These are phyloP conservation scores for Apiospora koreana DNA, from an alignment of 2,329 filamentous ascomycete genomes.

Conservation along the genomic window DNA sequence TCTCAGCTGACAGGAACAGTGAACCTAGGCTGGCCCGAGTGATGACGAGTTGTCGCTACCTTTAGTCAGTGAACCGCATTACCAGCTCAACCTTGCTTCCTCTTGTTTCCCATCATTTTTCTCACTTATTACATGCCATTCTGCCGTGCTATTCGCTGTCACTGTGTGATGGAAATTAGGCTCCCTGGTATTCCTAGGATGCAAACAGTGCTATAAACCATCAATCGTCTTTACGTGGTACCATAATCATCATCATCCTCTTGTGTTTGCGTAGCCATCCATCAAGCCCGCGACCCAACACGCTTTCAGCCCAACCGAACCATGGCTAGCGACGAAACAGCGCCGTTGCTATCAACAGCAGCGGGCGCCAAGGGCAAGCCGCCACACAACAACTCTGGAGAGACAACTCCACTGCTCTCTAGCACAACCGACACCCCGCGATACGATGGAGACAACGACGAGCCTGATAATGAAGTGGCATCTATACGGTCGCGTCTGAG, in stretches of 20 bases:
- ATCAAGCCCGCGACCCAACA: background rate
- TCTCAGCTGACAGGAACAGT: constrained; percentile 8
- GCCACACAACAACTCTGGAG: constrained; percentile 30
- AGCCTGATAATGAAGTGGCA: constrained; percentile 27
- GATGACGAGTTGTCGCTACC: constrained; percentile 10
- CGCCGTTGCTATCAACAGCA: constrained; percentile 43
- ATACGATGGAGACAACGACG: constrained; percentile 40
- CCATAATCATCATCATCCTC: background rate
- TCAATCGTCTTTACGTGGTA: background rate
- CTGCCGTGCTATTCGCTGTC: background rate
- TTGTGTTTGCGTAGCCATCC: background rate
- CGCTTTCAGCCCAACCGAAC: background rate
- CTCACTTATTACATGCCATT: background rate
- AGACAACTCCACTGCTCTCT: constrained; percentile 56
- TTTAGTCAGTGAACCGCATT: background rate
- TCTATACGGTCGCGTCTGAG: constrained; percentile 33
- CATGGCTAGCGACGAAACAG: constrained; percentile 49
- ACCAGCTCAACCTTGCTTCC: constrained; percentile 2
- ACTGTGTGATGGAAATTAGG: background rate
- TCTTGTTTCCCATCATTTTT: background rate
- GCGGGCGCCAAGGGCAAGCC: constrained; percentile 28
- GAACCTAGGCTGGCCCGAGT: background rate
- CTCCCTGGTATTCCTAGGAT: background rate
- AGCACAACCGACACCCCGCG: constrained; percentile 36
- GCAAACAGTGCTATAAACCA: constrained; percentile 3